Evolutionary conservation across 179 eudicot species (phyloP), one percentile per base, ranked within the genome.

Genomic region (Heliamphora pulchella): DNA sequence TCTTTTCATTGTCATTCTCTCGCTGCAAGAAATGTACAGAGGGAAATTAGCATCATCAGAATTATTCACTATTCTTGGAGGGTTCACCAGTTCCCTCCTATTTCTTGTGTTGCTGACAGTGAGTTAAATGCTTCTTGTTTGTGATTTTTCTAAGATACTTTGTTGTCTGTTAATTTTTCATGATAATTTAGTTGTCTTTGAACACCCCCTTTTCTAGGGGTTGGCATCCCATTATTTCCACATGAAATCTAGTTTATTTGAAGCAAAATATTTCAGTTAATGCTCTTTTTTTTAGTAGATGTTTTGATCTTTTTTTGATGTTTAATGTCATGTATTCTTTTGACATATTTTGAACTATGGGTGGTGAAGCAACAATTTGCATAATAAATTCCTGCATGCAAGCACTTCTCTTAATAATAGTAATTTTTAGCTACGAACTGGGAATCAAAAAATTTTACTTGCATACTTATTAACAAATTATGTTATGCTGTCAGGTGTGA

Each of bases 41-140:
- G 92, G 83, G 39, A 93, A 88, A 84, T 83, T 93, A 82, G 98
- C 92, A 57, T 92, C 96, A 22, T 84, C 97, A 0, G 97, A 93
- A 87, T 80, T 93, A 51, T 92, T 86, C 79, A 93, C 98, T 31
- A 92, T 93, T 71, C 92, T 93, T 81, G 98, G 98, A 64, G 98
- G 98, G 41, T 92, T 93, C 84, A 86, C 91, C 54, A 93, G 93
- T 76, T 88, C 98, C 44, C 82, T 91, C 22, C 80, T 93, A 65
- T 93, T 93, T 81, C 84, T 92, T 50, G 71, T 86, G 80, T 83
- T 88, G 76, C 84, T 93, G 11, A 90, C 96, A 41, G 98, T 93
- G 76, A 90, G 91, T 84, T 59, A 48, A 44, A 77, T 66, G 31
- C 39, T 62, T 58, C 41, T 76, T 41, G 31, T 31, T 31, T 31